phyloP scores from a whole-genome alignment of 225 moss, liverwort and hornwort species.

The Climacium dendroides region DNA sequence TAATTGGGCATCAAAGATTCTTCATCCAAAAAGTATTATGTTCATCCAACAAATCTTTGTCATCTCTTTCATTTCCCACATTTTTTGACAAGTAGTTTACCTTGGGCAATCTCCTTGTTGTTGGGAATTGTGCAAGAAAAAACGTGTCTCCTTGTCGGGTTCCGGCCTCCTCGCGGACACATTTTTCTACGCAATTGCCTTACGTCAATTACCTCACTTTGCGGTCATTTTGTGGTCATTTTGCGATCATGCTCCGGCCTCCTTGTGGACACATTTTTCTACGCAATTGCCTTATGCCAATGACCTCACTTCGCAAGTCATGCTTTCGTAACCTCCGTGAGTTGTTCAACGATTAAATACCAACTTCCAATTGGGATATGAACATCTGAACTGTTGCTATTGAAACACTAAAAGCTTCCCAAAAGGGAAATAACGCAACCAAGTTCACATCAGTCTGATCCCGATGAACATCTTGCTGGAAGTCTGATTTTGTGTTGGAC shows the following conservation, averaged over 20 bases:
- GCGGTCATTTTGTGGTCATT: too few species aligned
- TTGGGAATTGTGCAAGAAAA: not conserved
- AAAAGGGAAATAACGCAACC: too few species aligned
- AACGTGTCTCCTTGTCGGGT: not conserved
- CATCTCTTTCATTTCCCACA: not conserved
- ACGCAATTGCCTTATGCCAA: not conserved
- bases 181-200: not conserved
- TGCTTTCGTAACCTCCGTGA: not conserved
- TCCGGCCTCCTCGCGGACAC: rapidly evolving
- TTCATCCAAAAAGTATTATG: rapidly evolving
- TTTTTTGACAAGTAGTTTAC: not conserved
- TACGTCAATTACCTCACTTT: not conserved
- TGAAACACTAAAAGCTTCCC: not conserved
- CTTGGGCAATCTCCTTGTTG: rapidly evolving
- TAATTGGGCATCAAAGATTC: not conserved
- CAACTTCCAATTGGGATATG: not conserved
- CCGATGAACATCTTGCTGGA: too few species aligned
- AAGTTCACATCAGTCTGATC: too few species aligned
- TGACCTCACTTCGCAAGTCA: not conserved
- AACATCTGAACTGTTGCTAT: not conserved
- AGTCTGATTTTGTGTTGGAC: too few species aligned
- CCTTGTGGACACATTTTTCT: not conserved
- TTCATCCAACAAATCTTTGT: not conserved
- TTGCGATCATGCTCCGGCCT: too few species aligned
- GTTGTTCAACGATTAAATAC: not conserved